Evolutionary conservation across 352 stramenopile genomes (phyloP), one percentile per base, ranked within the genome.

Genomic region (Stephanocyclus meneghinianus): DNA sequence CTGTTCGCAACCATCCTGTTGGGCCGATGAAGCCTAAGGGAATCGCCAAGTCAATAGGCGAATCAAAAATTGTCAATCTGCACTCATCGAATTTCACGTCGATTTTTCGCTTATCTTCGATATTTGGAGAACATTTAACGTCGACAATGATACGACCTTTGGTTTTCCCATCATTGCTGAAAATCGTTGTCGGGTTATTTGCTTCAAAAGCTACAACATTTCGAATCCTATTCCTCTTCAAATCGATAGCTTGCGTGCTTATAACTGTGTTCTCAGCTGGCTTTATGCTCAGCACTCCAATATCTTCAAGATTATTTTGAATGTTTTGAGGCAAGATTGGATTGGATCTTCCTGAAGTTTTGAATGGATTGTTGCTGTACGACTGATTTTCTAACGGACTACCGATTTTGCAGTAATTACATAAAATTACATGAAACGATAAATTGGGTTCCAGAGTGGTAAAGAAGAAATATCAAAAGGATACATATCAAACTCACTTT

Each of bases 351-450:
- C 80, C 76, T 13, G 51, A 48, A 45, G 79, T 70, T 78, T 90
- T 88, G 56, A 68, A 40, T 57, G 84, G 81, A 75, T 91, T 91
- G 59, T 91, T 91, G 66, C 76, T 89, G 74, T 93, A 93, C 10
- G 83, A 85, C 80, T 93, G 87, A 76, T 93, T 91, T 76, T 93
- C 87, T 2, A 93, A 53, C 29, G 87, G 87, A 76, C 84, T 92
- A 9, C 35, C 35, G 7, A 40, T 40, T 40, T 40, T 40, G 35
- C 35, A 40, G 7, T 4, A 40, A 40, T 9, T 9, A 35, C 29
- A 51, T 2, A 13, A 6, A 51, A 35, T 15, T 35, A 78, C 75
- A 18, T 16, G 75, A 53, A 76, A 70, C 13, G 50, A 48, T 47
- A 50, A 40, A 40, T 47, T 68, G 30, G 45, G 16, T 42, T 3